A percentile compares a stretch with the other conserved stretches of the same genome.
These are phyloP conservation scores for Flaveria trinervia DNA, from an alignment of 129 eudicot species.

Conservation along the genomic window DNA sequence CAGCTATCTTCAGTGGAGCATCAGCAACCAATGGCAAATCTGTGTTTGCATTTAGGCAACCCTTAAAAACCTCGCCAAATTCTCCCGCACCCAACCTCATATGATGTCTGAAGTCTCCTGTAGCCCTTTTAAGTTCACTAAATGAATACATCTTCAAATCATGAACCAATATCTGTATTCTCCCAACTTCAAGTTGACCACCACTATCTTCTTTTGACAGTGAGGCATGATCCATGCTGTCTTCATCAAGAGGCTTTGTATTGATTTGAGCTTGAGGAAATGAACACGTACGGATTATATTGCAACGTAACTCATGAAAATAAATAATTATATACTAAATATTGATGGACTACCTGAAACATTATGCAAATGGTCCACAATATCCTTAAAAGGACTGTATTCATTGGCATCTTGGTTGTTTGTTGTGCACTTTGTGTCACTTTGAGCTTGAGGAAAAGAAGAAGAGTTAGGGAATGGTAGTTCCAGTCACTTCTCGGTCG, in stretches of 20 bases:
- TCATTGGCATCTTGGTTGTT: not conserved
- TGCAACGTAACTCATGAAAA: not conserved
- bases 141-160: not conserved
- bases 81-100: conserved; percentile 17
- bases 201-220: not conserved
- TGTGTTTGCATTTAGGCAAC: not conserved
- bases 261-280: not conserved
- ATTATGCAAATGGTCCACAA: not conserved
- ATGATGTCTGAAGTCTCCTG: not conserved
- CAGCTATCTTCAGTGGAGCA: not conserved
- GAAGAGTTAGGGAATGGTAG: not conserved
- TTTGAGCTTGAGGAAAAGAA: not conserved
- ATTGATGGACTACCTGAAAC: not conserved
- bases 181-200: not conserved
- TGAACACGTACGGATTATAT: not conserved
- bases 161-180: not conserved
- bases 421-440: not conserved
- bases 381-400: not conserved
- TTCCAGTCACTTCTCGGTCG: not conserved
- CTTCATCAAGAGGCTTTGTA: not conserved
- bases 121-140: not conserved
- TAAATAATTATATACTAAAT: not conserved
- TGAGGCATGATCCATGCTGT: not conserved
- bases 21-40: not conserved
- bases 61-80: conserved; percentile 16